Evolutionary conservation across 768 basidiomycete genomes (phyloP), one percentile per base, ranked within the genome.

Genomic region (Boletus rex-veris): DNA sequence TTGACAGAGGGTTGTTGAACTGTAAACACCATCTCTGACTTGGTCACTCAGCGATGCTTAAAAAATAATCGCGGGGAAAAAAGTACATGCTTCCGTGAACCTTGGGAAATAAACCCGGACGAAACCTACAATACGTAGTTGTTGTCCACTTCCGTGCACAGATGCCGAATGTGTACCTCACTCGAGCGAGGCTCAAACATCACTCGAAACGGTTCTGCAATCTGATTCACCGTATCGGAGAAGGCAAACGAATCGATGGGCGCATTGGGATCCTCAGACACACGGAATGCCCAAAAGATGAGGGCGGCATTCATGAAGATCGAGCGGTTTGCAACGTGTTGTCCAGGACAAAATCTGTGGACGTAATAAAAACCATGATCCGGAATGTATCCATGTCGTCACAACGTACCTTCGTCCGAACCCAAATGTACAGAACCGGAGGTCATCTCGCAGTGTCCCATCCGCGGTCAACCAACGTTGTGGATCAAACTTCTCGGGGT

Each of bases 401-500:
- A 14, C 21, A 26, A 24, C 47, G 5, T 26, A 57, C 55, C 55
- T 44, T 19, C 48, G 43, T 14, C 54, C 48, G 11, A 56, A 57
- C 4, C 56, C 55, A 37, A 45, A 57, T 21, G 37, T 40, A 40
- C 28, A 49, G 33, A 57, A 57, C 26, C 38, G 53, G 31, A 48
- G 21, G 26, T 56, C 56, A 2, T 57, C 28, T 31, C 54, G 54
- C 11, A 40, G 26, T 7, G 47, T 40, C 10, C 48, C 47, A 12
- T 45, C 33, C 6, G 8, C 33, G 1, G 54, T 55, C 43, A 49
- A 36, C 53, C 55, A 57, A 10, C 55, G 42, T 30, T 48, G 55
- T 1, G 57, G 57, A 21, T 58, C 44, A 11, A 58, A 58, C 15
- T 46, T 57, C 1, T 58, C 57, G 5, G 57, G 57, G 16, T 43